Conservation (phyloP, 2,329 filamentous ascomycete genomes). For the Aspergillus ruber region DNA sequence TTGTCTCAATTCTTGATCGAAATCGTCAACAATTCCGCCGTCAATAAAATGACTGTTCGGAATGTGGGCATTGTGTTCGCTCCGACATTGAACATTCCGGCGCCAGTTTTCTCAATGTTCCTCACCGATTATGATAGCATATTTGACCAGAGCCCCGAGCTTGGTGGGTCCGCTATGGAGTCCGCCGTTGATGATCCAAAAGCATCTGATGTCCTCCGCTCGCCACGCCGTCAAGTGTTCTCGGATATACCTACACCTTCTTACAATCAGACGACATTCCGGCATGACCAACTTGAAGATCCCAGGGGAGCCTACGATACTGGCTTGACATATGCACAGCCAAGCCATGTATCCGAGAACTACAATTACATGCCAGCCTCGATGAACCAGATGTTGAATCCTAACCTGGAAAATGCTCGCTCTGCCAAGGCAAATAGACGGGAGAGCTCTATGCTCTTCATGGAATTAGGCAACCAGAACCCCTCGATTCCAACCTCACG, state of each 20-base stretch:
- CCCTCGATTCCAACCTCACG: slow-evolving; percentile 15
- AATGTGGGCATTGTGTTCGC: slow-evolving; percentile 99
- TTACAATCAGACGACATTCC: slow-evolving; percentile 53
- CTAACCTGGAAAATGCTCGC: slow-evolving; percentile 28
- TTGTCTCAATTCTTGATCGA: slow-evolving; percentile 82
- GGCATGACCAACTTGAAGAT: slow-evolving; percentile 20
- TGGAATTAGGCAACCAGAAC: slow-evolving; percentile 32
- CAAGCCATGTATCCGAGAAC: slow-evolving; percentile 37
- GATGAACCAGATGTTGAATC: slow-evolving; percentile 36
- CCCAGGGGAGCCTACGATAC: slow-evolving; percentile 26
- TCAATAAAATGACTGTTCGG: slow-evolving; percentile 97
- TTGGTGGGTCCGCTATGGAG: slow-evolving; percentile 30
- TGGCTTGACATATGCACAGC: slow-evolving; percentile 47
- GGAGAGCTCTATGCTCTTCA: slow-evolving; percentile 44
- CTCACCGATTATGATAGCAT: slow-evolving; percentile 83
- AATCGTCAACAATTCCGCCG: slow-evolving; percentile 80
- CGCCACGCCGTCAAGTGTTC: slow-evolving; percentile 60
- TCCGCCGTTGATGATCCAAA: slow-evolving; percentile 35
- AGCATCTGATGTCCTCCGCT: slow-evolving; percentile 54
- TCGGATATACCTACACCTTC: slow-evolving; percentile 59
- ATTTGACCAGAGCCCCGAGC: slow-evolving; percentile 63
- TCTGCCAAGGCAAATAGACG: slow-evolving; percentile 40
- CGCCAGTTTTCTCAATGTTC: slow-evolving; percentile 88
- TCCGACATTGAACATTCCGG: slow-evolving; percentile 91
- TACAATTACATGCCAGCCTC: slow-evolving; percentile 22